Evolutionary conservation across 768 basidiomycete species (phyloP).

Genomic region (Auriscalpium orientale): DNA sequence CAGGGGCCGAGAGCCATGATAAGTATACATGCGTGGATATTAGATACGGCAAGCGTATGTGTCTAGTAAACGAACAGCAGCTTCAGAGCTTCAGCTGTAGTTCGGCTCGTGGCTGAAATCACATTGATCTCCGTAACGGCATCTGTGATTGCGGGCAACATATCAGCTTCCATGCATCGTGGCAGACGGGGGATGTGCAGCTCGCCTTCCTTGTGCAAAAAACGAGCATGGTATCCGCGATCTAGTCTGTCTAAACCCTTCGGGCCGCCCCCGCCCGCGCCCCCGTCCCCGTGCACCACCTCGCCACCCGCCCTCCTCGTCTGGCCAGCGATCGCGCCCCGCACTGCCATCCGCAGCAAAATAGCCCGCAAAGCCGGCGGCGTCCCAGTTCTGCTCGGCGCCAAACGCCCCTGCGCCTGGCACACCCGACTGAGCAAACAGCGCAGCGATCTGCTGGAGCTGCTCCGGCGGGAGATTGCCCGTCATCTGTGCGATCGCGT

Average conservation of each 20-base stretch:
- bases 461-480: constrained; percentile 15
- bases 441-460: constrained; percentile 14
- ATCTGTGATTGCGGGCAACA: constrained; percentile 56
- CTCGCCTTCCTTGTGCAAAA: constrained; percentile 90
- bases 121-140: constrained; percentile 84
- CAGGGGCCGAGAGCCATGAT: too few species aligned
- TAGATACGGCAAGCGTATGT: too few species aligned
- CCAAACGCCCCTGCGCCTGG: background rate
- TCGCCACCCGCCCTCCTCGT: constrained; percentile 41
- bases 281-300: constrained; percentile 35
- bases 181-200: constrained; percentile 36
- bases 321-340: constrained; percentile 19
- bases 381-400: background rate
- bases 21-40: too few species aligned
- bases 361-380: constrained; percentile 15
- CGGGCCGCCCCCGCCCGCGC: constrained; percentile 38
- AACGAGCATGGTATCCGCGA: constrained; percentile 85
- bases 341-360: constrained; percentile 5
- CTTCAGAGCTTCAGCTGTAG: constrained; percentile 4
- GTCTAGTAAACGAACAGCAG: background rate
- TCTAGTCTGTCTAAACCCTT: constrained; percentile 66
- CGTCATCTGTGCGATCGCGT: constrained; percentile 5
- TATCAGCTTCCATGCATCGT: constrained; percentile 31
- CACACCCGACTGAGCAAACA: constrained; percentile 10
- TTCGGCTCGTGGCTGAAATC: constrained; percentile 65